Base-by-base conservation (phyloP, 1,284 basidiomycete species). In the Tremellales sp. region DNA sequence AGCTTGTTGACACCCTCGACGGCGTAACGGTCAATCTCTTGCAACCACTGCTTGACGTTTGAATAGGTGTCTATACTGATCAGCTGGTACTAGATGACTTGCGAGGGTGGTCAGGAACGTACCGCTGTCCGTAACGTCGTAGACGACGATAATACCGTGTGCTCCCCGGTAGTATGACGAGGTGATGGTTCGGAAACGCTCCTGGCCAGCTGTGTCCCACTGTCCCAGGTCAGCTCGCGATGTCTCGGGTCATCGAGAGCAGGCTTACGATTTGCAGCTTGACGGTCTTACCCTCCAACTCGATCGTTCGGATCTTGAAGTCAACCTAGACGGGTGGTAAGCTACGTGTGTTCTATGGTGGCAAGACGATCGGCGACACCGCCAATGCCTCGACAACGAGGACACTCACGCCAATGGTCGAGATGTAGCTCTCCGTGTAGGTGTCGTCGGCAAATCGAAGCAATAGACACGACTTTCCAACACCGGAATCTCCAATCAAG, bases 221-320 rank as follows among this genome's bases (percentile, higher is more conserved):
- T 92, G 57, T 57, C 37, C 40, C n/a, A 36, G n/a, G 23, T 42
- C 17, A 23, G 40, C 40, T 13, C 19, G 35, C 21, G 35, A 42
- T 24, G 17, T 15, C 40, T 13, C 11, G 35, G 35, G 4, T 10
- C 13, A 36, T 36, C 5, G 6, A 36, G 4, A 36, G 26, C 39
- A 49, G 47, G 41, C 27, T 58, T 43, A 83, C 93, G 76, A 99
- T 99, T 78, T 98, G 96, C 54, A 99, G 83, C 77, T 98, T 99
- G 68, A 98, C 91, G 2, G 91, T 97, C 88, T 97, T 98, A 61
- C 94, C 94, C 75, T 98, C 96, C 48, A 99, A 82, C 77, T 99
- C 96, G 74, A 99, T 97, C 43, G 96, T 99, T 65, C 96, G 83
- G 79, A 99, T 98, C 86, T 99, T 99, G 81, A 98, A 99, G 80